Evolutionary conservation across 2,329 filamentous ascomycete species (phyloP).

Genomic region (Diaporthe humulicola): DNA sequence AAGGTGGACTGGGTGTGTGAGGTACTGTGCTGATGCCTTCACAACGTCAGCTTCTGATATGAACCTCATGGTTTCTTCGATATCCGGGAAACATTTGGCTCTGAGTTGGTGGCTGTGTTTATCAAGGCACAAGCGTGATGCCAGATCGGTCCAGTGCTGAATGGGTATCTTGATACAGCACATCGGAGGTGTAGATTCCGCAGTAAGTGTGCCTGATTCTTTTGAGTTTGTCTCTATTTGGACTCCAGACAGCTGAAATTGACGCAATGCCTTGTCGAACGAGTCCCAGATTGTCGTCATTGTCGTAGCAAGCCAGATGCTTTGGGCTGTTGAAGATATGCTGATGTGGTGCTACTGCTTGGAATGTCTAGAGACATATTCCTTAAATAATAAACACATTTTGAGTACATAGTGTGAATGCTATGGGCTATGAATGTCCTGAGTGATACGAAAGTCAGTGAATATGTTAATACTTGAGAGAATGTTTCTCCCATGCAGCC

Average conservation of each 20-base stretch:
- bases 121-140: background rate
- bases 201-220: background rate
- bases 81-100: background rate
- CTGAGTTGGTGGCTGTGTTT: background rate
- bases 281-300: background rate
- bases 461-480: background rate
- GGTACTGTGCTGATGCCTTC: background rate
- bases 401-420: background rate
- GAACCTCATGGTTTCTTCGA: background rate
- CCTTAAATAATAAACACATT: background rate
- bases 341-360: background rate
- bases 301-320: no score
- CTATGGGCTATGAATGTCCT: background rate
- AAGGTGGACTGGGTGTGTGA: background rate
- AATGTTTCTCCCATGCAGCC: background rate
- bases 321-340: background rate
- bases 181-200: accelerated
- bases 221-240: background rate
- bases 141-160: background rate
- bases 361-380: background rate
- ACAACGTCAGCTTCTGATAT: background rate
- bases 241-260: background rate
- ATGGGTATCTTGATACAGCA: background rate
- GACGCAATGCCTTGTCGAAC: background rate
- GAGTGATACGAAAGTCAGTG: background rate